Conservation (phyloP, 148 eudicot genomes). For the Cornus kousa region DNA sequence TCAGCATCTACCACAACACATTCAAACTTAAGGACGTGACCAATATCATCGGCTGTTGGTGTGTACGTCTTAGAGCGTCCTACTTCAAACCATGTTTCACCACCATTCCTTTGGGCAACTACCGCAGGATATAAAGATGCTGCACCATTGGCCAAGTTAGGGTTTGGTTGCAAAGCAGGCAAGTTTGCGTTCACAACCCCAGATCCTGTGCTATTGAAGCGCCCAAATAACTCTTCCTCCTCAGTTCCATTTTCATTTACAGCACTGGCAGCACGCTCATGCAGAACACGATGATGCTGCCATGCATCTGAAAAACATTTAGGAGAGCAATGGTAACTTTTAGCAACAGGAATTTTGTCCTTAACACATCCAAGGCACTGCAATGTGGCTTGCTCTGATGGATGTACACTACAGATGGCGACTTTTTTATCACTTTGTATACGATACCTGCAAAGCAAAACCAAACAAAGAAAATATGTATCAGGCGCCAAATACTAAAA, state of each 20-base stretch:
- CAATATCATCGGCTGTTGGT: constrained; percentile 94
- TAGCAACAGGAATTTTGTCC: constrained; percentile 82
- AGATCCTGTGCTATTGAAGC: constrained; percentile 70
- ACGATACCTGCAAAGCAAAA: constrained; percentile 70
- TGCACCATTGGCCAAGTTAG: constrained; percentile 64
- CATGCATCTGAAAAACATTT: constrained; percentile 98
- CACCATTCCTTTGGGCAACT: constrained; percentile 70
- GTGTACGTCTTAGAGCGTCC: constrained; percentile 85
- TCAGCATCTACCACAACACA: constrained; percentile 92
- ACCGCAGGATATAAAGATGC: constrained; percentile 68
- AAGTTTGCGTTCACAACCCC: constrained; percentile 48
- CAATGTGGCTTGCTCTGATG: constrained; percentile 90
- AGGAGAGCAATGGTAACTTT: constrained; percentile 95
- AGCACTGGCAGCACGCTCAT: constrained; percentile 97
- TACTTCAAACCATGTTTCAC: constrained; percentile 98
- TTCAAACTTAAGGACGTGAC: constrained; percentile 90
- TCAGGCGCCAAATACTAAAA: not conserved
- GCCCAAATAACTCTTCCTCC: constrained; percentile 89
- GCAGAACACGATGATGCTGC: constrained; percentile 97
- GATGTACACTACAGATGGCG: constrained; percentile 92
- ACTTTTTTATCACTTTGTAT: constrained; percentile 92
- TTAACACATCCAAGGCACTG: constrained; percentile 95
- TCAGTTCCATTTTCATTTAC: constrained; percentile 83
- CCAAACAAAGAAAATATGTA: not conserved
- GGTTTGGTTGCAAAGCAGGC: constrained; percentile 54